These are phyloP conservation scores for Trichoderma harzianum DNA, from an alignment of 2,329 filamentous ascomycete genomes.

Conservation along the genomic window DNA sequence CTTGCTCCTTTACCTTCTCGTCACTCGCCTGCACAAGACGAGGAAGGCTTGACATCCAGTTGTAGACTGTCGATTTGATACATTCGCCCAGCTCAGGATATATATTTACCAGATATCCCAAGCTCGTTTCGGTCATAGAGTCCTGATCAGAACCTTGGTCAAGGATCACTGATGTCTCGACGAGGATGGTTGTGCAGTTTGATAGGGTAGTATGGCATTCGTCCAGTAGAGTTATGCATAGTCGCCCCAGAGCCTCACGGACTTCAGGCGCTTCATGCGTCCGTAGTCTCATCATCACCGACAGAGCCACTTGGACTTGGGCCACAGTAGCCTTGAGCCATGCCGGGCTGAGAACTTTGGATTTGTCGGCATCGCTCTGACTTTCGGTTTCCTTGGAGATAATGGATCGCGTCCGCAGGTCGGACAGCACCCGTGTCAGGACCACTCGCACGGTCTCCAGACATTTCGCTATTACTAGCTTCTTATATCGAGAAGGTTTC, in stretches of 20 bases:
- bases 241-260: slow-evolving; percentile 59
- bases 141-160: slow-evolving; percentile 47
- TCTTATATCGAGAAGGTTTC: slow-evolving; percentile 57
- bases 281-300: slow-evolving; percentile 72
- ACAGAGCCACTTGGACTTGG: slow-evolving; percentile 80
- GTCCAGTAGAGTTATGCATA: slow-evolving; percentile 74
- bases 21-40: slow-evolving; percentile 81
- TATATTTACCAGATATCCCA: slow-evolving; percentile 61
- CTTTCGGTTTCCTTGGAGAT: slow-evolving; percentile 31
- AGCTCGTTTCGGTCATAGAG: slow-evolving; percentile 42
- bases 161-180: slow-evolving; percentile 78
- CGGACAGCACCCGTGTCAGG: slow-evolving; percentile 54
- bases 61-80: slow-evolving; percentile 69
- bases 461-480: slow-evolving; percentile 58
- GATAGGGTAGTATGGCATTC: slow-evolving; percentile 72
- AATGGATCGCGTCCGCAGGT: slow-evolving; percentile 52
- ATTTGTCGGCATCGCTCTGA: slow-evolving; percentile 22
- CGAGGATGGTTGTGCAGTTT: slow-evolving; percentile 66
- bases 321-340: slow-evolving; percentile 80
- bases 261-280: slow-evolving; percentile 68
- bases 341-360: slow-evolving; percentile 42
- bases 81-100: slow-evolving; percentile 60
- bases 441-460: slow-evolving; percentile 57
- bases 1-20: slow-evolving; percentile 69
- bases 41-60: slow-evolving; percentile 78